These are phyloP conservation scores for Calonectria hawksworthii DNA, from an alignment of 2,329 filamentous ascomycete species.

Conservation along the genomic window DNA sequence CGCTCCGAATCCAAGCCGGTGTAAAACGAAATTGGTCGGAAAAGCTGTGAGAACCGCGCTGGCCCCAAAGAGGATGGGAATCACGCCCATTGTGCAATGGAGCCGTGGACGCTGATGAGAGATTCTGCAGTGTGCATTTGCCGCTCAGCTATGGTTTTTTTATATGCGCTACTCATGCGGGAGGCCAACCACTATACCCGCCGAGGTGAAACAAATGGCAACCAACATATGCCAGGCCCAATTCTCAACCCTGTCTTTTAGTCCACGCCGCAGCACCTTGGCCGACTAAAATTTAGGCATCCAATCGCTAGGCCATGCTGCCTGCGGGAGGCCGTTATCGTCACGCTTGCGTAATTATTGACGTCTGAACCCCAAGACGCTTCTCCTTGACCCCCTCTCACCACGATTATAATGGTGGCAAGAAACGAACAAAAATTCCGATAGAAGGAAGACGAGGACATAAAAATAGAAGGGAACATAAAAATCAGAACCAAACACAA, in stretches of 20 bases:
- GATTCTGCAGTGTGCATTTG: not conserved
- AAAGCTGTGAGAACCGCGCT: not conserved
- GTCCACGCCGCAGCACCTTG: not conserved
- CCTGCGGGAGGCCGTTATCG: not conserved
- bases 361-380: not conserved
- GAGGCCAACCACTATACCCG: not conserved
- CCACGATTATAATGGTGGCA: not conserved
- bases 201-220: not conserved
- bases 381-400: not conserved
- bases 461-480: no score
- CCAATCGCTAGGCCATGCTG: not conserved
- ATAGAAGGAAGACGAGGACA: no score
- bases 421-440: not conserved
- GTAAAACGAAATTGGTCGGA: not conserved
- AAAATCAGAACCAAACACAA: not conserved
- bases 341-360: not conserved
- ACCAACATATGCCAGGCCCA: not conserved
- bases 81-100: not conserved
- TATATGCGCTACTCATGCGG: not conserved
- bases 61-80: not conserved
- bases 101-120: no score
- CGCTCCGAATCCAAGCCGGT: not conserved
- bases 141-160: not conserved
- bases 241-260: not conserved
- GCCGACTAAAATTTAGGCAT: not conserved